Base-by-base conservation (phyloP, 2,329 filamentous ascomycete species). In the Exophiala spinifera region DNA sequence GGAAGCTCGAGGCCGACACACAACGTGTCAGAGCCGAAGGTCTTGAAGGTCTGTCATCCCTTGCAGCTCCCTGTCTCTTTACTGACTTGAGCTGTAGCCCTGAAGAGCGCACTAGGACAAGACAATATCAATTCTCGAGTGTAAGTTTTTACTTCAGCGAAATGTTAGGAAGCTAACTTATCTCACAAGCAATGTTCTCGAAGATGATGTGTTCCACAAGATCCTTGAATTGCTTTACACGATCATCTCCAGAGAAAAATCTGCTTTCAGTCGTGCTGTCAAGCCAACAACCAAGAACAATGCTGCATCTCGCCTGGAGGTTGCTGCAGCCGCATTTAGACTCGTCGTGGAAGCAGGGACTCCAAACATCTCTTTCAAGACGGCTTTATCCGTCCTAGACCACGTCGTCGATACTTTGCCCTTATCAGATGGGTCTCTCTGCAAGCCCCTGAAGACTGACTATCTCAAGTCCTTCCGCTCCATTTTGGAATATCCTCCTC, bases 151-250 rank as follows among this genome's bases (percentile, higher is more conserved):
- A n/a, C n/a, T n/a, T n/a, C n/a, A n/a, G n/a, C n/a, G 28, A 31
- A 11, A 31, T 31, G 7, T 31, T 10, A 31, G 8, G 23, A 44
- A 17, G 21, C 49, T 51, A 34, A 53, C 34, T 31, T 19, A 8
- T n/a, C 13, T 42, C 5, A 49, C 39, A 33, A 47, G 46, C 11
- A 69, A 74, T 31, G 65, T 66, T 4, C 75, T 96, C 31, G 81
- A 80, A 43, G 89, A 95, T 67, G 88, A 87, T 67, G 81, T 81
- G n/a, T 95, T 88, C 62, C 87, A 94, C 66, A 81, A 82, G 55
- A 84, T 96, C 40, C 89, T 89, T 63, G 90, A 96, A 65, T 81
- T 83, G 1, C 74, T 97, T 2, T 96, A 96, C 66, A 79, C 81
- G 50, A 85, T 84, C 60, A 78, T 86, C 79, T 66, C 80, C 80